Evolutionary conservation across 306 rosid genomes (phyloP), one percentile per base, ranked within the genome.

Genomic region (Pyrus betulifolia): DNA sequence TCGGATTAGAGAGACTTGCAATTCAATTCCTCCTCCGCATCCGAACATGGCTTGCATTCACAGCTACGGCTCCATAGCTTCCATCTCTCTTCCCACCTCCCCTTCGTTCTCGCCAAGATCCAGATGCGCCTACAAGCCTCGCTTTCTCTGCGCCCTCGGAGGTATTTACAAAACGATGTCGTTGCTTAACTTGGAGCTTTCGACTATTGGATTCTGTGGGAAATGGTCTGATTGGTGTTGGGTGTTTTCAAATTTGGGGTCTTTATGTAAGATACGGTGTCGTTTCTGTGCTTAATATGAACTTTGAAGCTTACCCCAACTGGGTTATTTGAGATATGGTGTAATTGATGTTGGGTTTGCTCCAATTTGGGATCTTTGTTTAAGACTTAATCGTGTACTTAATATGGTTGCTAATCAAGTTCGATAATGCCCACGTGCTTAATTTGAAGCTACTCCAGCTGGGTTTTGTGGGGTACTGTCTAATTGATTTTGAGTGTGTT

Each of bases 101-200:
- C 75, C 84, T 55, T 80, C 82, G 18, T 69, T 72, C 5, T 38
- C 79, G 28, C 23, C 46, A 74, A 80, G 82, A 61, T 79, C 87
- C 42, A 45, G 74, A 49, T 84, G 67, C 71, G 25, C 81, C 72
- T 71, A 89, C 46, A 82, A 74, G 63, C 55, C 89, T 75, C 82
- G 76, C 14, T 62, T 93, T 77, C 82, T 72, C 66, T 93, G 93
- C 77, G 30, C 96, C 60, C 84, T 91, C 4, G 85, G 85, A 87
- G 98, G 98, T 93, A 76, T 65, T 23, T 51, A 38, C 35, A 15
- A 15, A 5, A 31, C 12, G 11, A 21, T 31, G 23, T 31, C 1
- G 25, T 64, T 27, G 38, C 35, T 60, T 25, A 25, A 12, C 25
- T 60, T 6, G 66, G 30, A 51, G 30, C 19, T 14, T 11, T 6